phyloP scores from a whole-genome alignment of 768 basidiomycete species.

The Leccinum subgranulosum region DNA sequence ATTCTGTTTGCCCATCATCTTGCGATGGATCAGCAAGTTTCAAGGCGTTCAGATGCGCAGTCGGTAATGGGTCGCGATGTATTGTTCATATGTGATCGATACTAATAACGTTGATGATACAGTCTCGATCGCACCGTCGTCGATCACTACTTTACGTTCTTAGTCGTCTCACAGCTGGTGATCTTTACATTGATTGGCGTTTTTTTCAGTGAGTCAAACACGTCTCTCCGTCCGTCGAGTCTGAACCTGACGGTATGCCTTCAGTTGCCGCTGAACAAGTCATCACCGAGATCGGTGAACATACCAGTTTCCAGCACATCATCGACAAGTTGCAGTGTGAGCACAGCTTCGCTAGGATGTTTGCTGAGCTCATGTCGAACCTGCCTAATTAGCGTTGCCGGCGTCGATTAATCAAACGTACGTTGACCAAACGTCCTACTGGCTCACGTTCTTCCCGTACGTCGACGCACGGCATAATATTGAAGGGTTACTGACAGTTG shows the following conservation, averaged over 20 bases:
- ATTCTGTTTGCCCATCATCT: constrained; percentile 87
- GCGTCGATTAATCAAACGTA: constrained; percentile 80
- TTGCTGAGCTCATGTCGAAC: neutral
- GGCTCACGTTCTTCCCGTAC: constrained; percentile 94
- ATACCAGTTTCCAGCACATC: constrained; percentile 44
- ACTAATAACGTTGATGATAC: constrained; percentile 29
- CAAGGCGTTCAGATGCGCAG: constrained; percentile 49
- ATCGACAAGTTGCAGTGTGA: constrained; percentile 44
- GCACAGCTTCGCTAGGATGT: neutral
- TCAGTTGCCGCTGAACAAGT: constrained; percentile 38
- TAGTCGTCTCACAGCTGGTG: constrained; percentile 90
- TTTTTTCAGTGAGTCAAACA: constrained; percentile 63
- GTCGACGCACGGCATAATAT: constrained; percentile 24
- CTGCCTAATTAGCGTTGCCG: constrained; percentile 61
- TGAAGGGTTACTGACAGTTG: constrained; percentile 2
- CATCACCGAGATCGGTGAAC: constrained; percentile 45
- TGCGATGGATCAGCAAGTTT: constrained; percentile 77
- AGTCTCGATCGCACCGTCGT: constrained; percentile 87
- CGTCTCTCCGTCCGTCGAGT: neutral
- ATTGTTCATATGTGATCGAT: neutral
- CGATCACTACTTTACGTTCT: constrained; percentile 89
- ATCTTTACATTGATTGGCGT: constrained; percentile 94
- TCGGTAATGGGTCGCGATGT: constrained; percentile 15
- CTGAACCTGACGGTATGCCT: neutral
- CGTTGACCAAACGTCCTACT: constrained; percentile 87